phyloP scores from a whole-genome alignment of 441 rosid genomes.

The Croton laevigatus region DNA sequence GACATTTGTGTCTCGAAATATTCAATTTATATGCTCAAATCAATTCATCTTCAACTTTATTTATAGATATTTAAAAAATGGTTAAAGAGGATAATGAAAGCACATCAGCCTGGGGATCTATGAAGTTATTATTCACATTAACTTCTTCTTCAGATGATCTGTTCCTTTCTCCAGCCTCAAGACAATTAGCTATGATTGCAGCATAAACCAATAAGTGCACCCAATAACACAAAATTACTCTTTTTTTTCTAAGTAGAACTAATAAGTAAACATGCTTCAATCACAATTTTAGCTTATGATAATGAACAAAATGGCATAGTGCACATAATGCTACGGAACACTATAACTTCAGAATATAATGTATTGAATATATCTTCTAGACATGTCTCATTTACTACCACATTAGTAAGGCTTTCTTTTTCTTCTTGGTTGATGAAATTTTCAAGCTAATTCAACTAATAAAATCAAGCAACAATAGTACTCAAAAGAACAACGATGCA shows the following conservation, averaged over 20 bases:
- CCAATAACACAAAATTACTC: not conserved
- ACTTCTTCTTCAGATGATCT: conserved; percentile 81
- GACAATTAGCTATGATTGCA: conserved; percentile 43
- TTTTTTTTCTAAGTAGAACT: not conserved
- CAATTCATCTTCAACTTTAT: no score
- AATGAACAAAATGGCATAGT: not conserved
- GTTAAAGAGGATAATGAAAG: no score
- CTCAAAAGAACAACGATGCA: no score
- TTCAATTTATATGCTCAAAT: no score
- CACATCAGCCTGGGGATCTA: conserved; percentile 95
- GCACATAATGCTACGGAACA: no score
- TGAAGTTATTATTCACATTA: conserved; percentile 54
- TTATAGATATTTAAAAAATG: no score
- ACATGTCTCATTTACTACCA: not conserved
- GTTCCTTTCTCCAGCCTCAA: conserved; percentile 54
- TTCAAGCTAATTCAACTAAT: no score
- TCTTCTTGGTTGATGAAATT: no score
- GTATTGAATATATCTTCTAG: not conserved
- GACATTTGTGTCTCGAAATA: no score
- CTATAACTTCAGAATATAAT: not conserved
- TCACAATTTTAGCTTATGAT: not conserved
- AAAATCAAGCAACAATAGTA: no score
- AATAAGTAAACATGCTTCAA: not conserved
- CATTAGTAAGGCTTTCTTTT: no score
- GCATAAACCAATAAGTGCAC: not conserved